These are phyloP conservation scores for Septoria petroselini DNA, from an alignment of 2,329 filamentous ascomycete genomes.

Conservation along the genomic window DNA sequence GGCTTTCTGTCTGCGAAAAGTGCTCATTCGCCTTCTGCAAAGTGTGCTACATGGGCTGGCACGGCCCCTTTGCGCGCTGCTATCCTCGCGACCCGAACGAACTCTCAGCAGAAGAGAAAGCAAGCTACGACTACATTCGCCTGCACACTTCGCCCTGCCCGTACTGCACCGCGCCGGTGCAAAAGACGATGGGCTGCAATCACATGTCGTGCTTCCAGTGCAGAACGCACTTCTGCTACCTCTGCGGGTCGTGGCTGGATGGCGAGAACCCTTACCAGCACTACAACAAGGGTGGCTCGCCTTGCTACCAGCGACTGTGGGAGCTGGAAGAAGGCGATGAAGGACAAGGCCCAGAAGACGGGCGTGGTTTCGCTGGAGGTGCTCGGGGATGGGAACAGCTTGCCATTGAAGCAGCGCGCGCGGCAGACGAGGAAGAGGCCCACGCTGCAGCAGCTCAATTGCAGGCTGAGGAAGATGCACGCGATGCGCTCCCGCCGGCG, in stretches of 20 bases:
- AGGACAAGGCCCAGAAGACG: slow-evolving; percentile 43
- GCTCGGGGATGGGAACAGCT: slow-evolving; percentile 44
- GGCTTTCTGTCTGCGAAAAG: slow-evolving; percentile 81
- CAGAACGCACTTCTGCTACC: slow-evolving; percentile 89
- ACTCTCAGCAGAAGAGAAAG: slow-evolving; percentile 78
- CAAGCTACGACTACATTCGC: slow-evolving; percentile 78
- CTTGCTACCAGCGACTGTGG: slow-evolving; percentile 84
- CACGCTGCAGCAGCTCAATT: slow-evolving; percentile 35
- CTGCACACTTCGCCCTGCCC: slow-evolving; percentile 83
- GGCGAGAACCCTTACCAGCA: slow-evolving; percentile 80
- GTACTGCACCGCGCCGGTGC: slow-evolving; percentile 76
- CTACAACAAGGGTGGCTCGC: slow-evolving; percentile 69
- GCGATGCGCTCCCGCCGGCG: slow-evolving; percentile 12
- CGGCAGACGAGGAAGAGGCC: slow-evolving; percentile 36
- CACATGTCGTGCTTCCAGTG: slow-evolving; percentile 95
- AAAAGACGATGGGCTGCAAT: slow-evolving; percentile 93
- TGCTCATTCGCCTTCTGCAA: slow-evolving; percentile 86
- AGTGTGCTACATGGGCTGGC: slow-evolving; percentile 78
- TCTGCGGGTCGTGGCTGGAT: slow-evolving; percentile 84
- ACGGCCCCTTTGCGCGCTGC: slow-evolving; percentile 77
- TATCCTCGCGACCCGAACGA: slow-evolving; percentile 65
- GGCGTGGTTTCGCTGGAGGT: slow-evolving; percentile 42
- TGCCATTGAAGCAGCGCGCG: slow-evolving; percentile 38
- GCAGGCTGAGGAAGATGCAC: slow-evolving; percentile 25
- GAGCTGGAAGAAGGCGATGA: slow-evolving; percentile 78